A percentile compares a stretch with the other conserved stretches of the same genome.
phyloP scores from a whole-genome alignment of 108 stramenopile species.

The Cyclotella baltica region DNA sequence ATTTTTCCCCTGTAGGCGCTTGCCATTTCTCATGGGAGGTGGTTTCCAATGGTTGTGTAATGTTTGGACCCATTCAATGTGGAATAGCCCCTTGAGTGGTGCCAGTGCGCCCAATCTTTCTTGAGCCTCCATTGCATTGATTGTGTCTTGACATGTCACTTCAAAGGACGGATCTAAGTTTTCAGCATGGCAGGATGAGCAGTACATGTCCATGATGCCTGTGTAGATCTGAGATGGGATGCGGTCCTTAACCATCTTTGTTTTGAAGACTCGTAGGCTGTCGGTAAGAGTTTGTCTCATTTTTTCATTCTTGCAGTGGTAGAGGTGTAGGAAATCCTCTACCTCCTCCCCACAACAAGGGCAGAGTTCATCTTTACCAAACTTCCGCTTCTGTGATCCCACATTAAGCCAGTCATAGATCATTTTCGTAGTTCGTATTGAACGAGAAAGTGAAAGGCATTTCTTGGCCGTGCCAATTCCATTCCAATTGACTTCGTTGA shows the following conservation, averaged over 20 bases:
- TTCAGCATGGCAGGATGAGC: neutral
- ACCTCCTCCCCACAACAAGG: neutral
- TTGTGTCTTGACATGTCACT: neutral
- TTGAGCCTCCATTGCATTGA: neutral
- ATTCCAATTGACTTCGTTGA: neutral
- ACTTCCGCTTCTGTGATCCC: neutral
- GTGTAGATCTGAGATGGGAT: neutral
- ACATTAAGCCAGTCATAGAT: neutral
- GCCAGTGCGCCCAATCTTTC: neutral
- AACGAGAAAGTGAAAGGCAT: neutral
- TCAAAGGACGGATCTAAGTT: neutral
- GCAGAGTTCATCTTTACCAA: neutral
- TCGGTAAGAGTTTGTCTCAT: too few relatives aligned
- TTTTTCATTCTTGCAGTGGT: too few relatives aligned
- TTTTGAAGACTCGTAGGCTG: too few relatives aligned
- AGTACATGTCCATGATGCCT: neutral
- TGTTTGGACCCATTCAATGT: neutral
- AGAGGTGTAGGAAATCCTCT: neutral
- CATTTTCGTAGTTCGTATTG: neutral
- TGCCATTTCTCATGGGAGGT: neutral
- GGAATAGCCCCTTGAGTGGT: neutral
- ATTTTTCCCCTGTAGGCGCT: neutral
- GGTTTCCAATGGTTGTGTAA: conserved; percentile 1
- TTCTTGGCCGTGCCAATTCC: neutral
- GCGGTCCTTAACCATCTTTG: neutral